These are phyloP conservation scores for Cystobasidium slooffiae DNA, from an alignment of 1,284 basidiomycete genomes.

Conservation along the genomic window DNA sequence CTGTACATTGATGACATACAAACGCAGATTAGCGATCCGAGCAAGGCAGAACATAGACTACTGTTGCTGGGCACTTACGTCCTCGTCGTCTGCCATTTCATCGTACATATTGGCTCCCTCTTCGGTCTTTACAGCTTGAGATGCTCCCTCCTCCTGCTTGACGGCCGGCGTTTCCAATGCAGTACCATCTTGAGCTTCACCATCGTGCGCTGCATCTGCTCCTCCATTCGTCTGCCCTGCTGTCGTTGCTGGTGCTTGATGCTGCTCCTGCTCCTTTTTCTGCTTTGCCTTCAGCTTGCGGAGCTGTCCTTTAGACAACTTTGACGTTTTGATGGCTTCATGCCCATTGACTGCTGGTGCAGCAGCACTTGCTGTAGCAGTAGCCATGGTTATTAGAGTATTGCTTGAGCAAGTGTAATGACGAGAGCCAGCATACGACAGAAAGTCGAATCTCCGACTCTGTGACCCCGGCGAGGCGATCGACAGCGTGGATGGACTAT, in stretches of 20 bases:
- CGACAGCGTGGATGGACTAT: too few relatives aligned
- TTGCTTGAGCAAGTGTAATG: not conserved
- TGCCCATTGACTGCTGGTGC: conserved; percentile 16
- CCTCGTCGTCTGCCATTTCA: conserved; percentile 32
- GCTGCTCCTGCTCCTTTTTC: conserved; percentile 42
- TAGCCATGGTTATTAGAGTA: not conserved
- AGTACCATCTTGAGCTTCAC: not conserved
- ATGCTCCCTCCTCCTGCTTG: conserved; percentile 35
- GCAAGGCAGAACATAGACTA: not conserved
- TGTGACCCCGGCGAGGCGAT: too few relatives aligned
- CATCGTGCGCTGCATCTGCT: not conserved
- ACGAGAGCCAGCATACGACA: not conserved
- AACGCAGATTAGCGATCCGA: too few relatives aligned
- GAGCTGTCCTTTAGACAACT: conserved; percentile 52
- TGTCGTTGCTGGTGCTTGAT: conserved; percentile 20
- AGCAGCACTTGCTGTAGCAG: not conserved
- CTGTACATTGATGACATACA: not conserved
- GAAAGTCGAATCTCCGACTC: too few relatives aligned
- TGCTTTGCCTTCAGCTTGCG: conserved; percentile 54
- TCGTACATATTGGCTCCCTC: conserved; percentile 37
- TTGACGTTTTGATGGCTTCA: conserved; percentile 39
- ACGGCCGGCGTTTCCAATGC: not conserved
- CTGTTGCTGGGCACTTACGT: not conserved
- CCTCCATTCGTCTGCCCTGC: conserved; percentile 15
- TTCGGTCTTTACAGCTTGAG: conserved; percentile 32